Conservation (phyloP, 306 rosid genomes). For the Trifolium dubium region DNA sequence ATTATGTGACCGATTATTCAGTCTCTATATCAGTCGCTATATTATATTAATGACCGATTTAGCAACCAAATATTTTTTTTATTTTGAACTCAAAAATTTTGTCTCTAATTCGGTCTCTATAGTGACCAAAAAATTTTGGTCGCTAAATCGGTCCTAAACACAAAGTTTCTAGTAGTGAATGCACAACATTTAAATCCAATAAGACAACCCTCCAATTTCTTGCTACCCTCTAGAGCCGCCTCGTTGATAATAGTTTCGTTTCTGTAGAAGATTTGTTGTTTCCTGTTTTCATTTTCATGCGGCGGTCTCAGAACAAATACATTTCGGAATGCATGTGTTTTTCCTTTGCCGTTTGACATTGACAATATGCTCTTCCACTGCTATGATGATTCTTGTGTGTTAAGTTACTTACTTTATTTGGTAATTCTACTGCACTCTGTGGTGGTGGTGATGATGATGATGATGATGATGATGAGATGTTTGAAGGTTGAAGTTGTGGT, state of each 20-base stretch:
- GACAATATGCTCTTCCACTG: slow-evolving; percentile 58
- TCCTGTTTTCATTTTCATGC: slow-evolving; percentile 37
- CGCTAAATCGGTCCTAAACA: no score
- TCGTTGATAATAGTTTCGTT: neutral
- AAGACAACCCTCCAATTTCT: slow-evolving; percentile 26
- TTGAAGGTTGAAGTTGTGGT: neutral
- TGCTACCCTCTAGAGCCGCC: slow-evolving; percentile 17
- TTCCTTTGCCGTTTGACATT: slow-evolving; percentile 47
- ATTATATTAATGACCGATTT: no score
- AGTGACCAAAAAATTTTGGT: no score
- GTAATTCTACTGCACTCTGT: slow-evolving; percentile 38
- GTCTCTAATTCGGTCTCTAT: no score
- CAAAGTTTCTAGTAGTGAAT: no score
- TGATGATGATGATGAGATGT: neutral
- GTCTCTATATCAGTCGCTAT: no score
- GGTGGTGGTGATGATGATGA: neutral
- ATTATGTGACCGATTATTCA: no score
- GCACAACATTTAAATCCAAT: slow-evolving; percentile 62
- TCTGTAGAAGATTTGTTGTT: slow-evolving; percentile 23
- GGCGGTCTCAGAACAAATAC: slow-evolving; percentile 59
- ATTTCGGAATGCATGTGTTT: slow-evolving; percentile 41
- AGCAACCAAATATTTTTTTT: no score
- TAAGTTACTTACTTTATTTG: slow-evolving; percentile 38
- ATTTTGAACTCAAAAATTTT: no score
- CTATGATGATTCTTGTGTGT: slow-evolving; percentile 29